Evolutionary conservation across 176 grass and related monocot species (phyloP).

Genomic region (Aegilops speltoides): DNA sequence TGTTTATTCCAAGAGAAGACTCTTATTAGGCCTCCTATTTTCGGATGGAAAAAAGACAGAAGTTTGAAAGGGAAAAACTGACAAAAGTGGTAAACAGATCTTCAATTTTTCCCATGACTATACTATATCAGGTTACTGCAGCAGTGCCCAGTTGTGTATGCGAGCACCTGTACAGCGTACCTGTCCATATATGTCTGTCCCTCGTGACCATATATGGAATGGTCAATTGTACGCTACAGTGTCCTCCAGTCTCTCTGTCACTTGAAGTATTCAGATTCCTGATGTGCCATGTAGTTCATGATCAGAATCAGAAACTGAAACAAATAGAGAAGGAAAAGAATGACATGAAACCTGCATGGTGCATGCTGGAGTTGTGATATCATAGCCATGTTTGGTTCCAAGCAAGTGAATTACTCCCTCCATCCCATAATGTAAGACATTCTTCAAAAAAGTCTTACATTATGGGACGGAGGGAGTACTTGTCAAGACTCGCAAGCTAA

Average conservation of each 20-base stretch:
- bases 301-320: neutral
- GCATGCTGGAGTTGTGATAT: neutral
- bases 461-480: too few relatives aligned
- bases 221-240: neutral
- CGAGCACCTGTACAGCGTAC: neutral
- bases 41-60: neutral
- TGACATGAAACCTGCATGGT: neutral
- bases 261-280: neutral
- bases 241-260: neutral
- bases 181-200: neutral
- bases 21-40: neutral
- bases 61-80: neutral
- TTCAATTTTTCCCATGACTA: neutral
- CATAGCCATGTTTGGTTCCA: slow-evolving; percentile 14
- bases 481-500: too few relatives aligned
- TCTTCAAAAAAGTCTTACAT: too few relatives aligned
- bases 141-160: neutral
- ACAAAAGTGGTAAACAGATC: neutral
- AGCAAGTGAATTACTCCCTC: neutral
- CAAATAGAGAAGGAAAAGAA: neutral
- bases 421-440: too few relatives aligned
- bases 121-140: neutral
- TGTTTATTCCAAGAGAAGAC: neutral
- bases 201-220: neutral
- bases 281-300: neutral